Conservation (phyloP, 345 rosid species). For the Hibiscus mutabilis region DNA sequence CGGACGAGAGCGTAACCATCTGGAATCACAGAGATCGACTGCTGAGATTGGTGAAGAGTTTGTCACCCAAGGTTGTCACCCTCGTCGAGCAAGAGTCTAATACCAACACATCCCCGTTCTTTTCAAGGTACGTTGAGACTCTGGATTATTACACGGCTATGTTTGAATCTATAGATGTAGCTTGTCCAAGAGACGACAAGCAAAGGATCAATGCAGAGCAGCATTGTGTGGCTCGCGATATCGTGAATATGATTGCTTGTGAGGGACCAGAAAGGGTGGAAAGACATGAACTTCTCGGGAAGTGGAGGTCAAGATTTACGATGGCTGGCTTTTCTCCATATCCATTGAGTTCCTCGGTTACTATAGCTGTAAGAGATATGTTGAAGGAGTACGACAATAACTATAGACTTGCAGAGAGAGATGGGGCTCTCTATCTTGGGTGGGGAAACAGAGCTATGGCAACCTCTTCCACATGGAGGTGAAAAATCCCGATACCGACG, state of each 20-base stretch:
- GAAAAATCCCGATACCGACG: conserved; percentile 12
- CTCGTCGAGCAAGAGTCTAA: conserved; percentile 74
- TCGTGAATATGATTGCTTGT: conserved; percentile 81
- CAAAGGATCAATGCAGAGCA: conserved; percentile 76
- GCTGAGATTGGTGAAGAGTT: conserved; percentile 70
- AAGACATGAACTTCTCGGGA: conserved; percentile 70
- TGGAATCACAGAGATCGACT: conserved; percentile 72
- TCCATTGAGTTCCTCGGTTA: conserved; percentile 31
- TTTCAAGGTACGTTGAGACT: conserved; percentile 50
- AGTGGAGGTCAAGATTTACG: conserved; percentile 56
- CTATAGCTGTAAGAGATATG: conserved; percentile 33
- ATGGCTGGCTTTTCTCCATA: conserved; percentile 62
- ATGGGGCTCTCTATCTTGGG: conserved; percentile 53
- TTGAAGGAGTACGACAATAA: conserved; percentile 41
- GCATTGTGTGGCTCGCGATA: conserved; percentile 83
- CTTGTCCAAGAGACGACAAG: conserved; percentile 46
- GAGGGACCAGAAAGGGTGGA: conserved; percentile 76
- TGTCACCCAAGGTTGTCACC: conserved; percentile 66
- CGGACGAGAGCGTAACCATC: conserved; percentile 90
- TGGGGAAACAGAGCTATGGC: conserved; percentile 70
- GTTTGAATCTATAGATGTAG: conserved; percentile 74
- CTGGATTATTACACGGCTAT: conserved; percentile 65
- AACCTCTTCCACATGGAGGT: conserved; percentile 68
- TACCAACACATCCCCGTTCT: conserved; percentile 72
- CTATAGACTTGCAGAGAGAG: conserved; percentile 44